Evolutionary conservation across 1,139 yeast genomes (phyloP).

Genomic region (Magnusiomyces magnusii): DNA sequence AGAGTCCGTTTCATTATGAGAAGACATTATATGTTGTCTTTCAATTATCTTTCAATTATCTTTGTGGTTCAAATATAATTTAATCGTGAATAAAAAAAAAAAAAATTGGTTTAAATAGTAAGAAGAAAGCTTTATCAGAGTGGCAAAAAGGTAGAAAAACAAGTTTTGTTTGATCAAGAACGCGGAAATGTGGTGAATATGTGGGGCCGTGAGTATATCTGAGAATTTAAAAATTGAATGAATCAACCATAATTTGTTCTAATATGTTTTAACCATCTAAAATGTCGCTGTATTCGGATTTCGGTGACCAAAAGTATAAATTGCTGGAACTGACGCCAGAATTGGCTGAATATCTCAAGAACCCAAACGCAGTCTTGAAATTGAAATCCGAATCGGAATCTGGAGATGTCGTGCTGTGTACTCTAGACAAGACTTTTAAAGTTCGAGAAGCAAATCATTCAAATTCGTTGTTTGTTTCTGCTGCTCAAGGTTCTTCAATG

Average conservation of each 20-base stretch:
- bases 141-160: not conserved
- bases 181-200: too few relatives aligned
- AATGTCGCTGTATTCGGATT: slow-evolving; percentile 15
- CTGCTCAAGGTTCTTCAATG: not conserved
- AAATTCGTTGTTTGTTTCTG: slow-evolving; percentile 59
- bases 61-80: not conserved
- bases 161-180: not conserved
- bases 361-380: slow-evolving; percentile 9
- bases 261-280: not conserved
- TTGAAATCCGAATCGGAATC: slow-evolving; percentile 32
- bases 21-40: not conserved
- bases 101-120: not conserved
- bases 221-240: not conserved
- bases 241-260: not conserved
- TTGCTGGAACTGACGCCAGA: slow-evolving; percentile 14
- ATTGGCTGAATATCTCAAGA: slow-evolving; percentile 7
- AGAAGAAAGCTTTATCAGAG: not conserved
- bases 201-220: not conserved
- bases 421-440: slow-evolving; percentile 50
- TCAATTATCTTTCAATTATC: not conserved
- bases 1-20: not conserved
- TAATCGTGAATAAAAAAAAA: not conserved
- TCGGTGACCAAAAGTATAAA: slow-evolving; percentile 13
- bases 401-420: slow-evolving; percentile 54
- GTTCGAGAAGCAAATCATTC: slow-evolving; percentile 81